These are phyloP conservation scores for Backusella sp. DNA, from an alignment of 192 early-diverging fungal species.

Conservation along the genomic window DNA sequence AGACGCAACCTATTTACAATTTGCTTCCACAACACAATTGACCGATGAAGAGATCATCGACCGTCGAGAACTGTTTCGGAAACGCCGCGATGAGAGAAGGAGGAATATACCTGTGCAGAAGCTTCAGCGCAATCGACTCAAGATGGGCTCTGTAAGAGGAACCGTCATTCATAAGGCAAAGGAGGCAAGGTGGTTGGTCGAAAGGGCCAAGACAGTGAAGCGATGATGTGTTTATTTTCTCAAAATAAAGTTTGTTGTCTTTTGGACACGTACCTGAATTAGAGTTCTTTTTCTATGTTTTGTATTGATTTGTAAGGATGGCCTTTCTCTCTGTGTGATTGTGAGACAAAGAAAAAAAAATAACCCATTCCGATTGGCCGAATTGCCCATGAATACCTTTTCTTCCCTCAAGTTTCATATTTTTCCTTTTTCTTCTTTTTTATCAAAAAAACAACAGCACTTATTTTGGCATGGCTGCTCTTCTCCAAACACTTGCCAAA, in stretches of 20 bases:
- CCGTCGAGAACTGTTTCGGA: slow-evolving; percentile 31
- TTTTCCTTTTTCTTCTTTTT: background rate
- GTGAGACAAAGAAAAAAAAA: background rate
- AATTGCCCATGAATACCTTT: background rate
- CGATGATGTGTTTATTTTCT: background rate
- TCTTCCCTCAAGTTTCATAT: background rate
- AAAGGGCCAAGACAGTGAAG: slow-evolving; percentile 31
- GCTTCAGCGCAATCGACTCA: background rate
- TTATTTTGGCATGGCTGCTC: slow-evolving; percentile 39
- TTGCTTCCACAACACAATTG: slow-evolving; percentile 19
- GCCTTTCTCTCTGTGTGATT: background rate
- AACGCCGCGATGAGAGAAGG: slow-evolving; percentile 33
- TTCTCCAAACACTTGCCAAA: slow-evolving; percentile 73
- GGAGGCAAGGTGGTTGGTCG: slow-evolving; percentile 23
- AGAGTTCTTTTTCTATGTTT: too few relatives aligned
- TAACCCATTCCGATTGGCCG: background rate
- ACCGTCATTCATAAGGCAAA: slow-evolving; percentile 22
- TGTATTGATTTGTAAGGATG: background rate
- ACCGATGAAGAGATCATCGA: slow-evolving; percentile 34
- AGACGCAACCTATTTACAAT: slow-evolving; percentile 41
- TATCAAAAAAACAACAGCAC: background rate
- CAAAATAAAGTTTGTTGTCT: too few relatives aligned
- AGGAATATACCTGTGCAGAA: slow-evolving; percentile 15
- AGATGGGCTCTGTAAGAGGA: slow-evolving; percentile 13
- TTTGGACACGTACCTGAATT: too few relatives aligned